A percentile compares a stretch with the other conserved stretches of the same genome.
Conservation (phyloP, 2,329 filamentous ascomycete genomes). For the Ilyonectria destructans region DNA sequence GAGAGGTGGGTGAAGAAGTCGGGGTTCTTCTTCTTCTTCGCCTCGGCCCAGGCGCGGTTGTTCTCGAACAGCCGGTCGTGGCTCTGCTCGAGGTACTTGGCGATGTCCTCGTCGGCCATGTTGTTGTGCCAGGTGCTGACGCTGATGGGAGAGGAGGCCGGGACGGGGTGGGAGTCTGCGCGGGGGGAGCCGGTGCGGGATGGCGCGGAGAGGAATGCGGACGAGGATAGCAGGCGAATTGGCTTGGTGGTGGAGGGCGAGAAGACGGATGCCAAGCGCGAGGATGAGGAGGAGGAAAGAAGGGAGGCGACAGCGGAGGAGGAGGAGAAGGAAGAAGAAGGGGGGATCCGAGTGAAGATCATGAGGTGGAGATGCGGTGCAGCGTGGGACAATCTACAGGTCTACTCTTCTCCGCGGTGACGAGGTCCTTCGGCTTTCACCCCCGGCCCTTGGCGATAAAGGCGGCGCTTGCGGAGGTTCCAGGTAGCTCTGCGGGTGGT, state of each 20-base stretch:
- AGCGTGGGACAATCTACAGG: slow-evolving; percentile 5
- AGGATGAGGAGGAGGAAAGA: slow-evolving; percentile 26
- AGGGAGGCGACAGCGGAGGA: slow-evolving; percentile 24
- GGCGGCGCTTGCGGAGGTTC: neutral
- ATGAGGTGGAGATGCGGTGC: slow-evolving; percentile 33
- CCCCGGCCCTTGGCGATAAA: neutral
- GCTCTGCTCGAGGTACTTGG: slow-evolving; percentile 72
- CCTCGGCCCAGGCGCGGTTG: slow-evolving; percentile 77
- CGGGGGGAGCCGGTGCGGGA: slow-evolving; percentile 31
- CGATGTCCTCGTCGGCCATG: slow-evolving; percentile 61
- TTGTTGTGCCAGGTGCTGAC: slow-evolving; percentile 45
- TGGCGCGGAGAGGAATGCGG: slow-evolving; percentile 24
- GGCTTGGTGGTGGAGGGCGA: neutral
- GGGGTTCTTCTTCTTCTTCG: slow-evolving; percentile 72
- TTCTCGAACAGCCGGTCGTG: slow-evolving; percentile 80
- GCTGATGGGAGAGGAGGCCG: slow-evolving; percentile 12
- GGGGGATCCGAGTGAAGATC: slow-evolving; percentile 44
- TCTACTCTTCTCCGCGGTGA: no score
- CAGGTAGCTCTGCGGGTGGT: neutral
- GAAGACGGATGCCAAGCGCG: neutral
- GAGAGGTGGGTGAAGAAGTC: slow-evolving; percentile 77
- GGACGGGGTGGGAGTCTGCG: slow-evolving; percentile 5
- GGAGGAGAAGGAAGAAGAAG: slow-evolving; percentile 31
- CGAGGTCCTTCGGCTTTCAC: no score
- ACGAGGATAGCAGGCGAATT: slow-evolving; percentile 5